Percentiles rank a stretch among this genome's conserved stretches.
phyloP scores from a whole-genome alignment of 1,139 yeast species.

The Wickerhamiella pararugosa region DNA sequence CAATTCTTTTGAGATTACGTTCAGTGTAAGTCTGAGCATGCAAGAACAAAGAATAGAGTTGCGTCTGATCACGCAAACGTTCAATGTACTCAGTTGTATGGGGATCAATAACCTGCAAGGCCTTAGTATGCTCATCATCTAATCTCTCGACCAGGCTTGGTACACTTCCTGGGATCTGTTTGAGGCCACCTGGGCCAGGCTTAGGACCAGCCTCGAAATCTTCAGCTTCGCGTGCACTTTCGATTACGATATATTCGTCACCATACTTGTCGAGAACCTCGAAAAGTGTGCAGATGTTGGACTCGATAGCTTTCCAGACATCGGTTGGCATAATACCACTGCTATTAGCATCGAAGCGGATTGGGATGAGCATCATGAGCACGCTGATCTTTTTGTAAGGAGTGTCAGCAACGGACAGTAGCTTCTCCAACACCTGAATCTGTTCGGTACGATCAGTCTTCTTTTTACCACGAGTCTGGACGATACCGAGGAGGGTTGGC shows the following conservation, averaged over 20 bases:
- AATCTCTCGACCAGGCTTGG: constrained; percentile 81
- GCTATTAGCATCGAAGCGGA: constrained; percentile 64
- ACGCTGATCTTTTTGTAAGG: constrained; percentile 68
- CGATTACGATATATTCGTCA: constrained; percentile 52
- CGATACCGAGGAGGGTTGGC: constrained; percentile 54
- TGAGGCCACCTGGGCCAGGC: constrained; percentile 62
- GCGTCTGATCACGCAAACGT: constrained; percentile 76
- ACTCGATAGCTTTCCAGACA: constrained; percentile 63
- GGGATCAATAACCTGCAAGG: constrained; percentile 80
- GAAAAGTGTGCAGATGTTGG: constrained; percentile 49
- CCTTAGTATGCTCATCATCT: constrained; percentile 85
- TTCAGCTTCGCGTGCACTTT: constrained; percentile 62
- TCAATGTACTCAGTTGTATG: constrained; percentile 90
- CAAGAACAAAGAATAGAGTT: constrained; percentile 58
- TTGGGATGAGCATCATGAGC: constrained; percentile 69
- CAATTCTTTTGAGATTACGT: constrained; percentile 33
- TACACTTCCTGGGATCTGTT: constrained; percentile 68
- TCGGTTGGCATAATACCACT: constrained; percentile 63
- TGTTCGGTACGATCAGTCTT: constrained; percentile 78
- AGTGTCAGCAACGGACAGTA: constrained; percentile 37
- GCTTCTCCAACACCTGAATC: constrained; percentile 50
- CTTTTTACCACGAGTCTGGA: constrained; percentile 92
- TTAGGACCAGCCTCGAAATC: constrained; percentile 44
- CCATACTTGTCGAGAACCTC: constrained; percentile 50
- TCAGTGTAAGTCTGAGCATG: constrained; percentile 82